Conservation (phyloP, 345 rosid species). For the Rubroshorea leprosula region DNA sequence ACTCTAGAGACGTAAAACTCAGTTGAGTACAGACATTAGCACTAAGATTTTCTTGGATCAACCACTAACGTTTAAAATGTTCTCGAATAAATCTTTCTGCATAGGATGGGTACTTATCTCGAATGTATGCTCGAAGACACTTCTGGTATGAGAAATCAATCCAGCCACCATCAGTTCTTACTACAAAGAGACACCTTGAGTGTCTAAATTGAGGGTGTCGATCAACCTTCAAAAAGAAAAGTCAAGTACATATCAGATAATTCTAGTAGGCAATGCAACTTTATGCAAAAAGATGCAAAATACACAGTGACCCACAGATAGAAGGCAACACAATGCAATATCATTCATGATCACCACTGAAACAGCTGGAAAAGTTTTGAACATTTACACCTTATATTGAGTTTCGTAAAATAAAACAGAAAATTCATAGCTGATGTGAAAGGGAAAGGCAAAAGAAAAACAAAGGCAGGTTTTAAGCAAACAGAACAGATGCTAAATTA, state of each 20-base stretch:
- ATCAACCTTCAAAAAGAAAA: constrained; percentile 55
- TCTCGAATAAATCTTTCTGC: constrained; percentile 77
- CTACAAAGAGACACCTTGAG: constrained; percentile 82
- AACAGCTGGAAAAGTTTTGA: too few species aligned
- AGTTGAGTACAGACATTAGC: constrained; percentile 7
- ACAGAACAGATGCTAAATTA: too few species aligned
- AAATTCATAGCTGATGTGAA: too few species aligned
- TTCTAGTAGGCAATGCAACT: constrained; percentile 8
- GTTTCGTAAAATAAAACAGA: too few species aligned
- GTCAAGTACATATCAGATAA: constrained; percentile 16
- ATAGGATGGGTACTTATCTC: constrained; percentile 56
- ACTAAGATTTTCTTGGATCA: constrained; percentile 15
- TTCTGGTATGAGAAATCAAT: constrained; percentile 95
- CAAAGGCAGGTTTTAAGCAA: too few species aligned
- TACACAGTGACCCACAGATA: too few species aligned
- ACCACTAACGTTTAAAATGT: constrained; percentile 62
- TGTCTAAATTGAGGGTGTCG: constrained; percentile 78
- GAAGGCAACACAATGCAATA: too few species aligned
- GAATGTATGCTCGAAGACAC: constrained; percentile 74
- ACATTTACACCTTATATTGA: too few species aligned
- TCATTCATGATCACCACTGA: too few species aligned
- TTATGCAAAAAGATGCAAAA: not conserved
- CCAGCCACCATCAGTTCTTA: constrained; percentile 90
- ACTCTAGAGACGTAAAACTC: not conserved
- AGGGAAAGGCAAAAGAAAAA: too few species aligned